Evolutionary conservation across 495 filamentous ascomycete species (phyloP), one percentile per base, ranked within the genome.

Genomic region (Jackrogersella minutella): DNA sequence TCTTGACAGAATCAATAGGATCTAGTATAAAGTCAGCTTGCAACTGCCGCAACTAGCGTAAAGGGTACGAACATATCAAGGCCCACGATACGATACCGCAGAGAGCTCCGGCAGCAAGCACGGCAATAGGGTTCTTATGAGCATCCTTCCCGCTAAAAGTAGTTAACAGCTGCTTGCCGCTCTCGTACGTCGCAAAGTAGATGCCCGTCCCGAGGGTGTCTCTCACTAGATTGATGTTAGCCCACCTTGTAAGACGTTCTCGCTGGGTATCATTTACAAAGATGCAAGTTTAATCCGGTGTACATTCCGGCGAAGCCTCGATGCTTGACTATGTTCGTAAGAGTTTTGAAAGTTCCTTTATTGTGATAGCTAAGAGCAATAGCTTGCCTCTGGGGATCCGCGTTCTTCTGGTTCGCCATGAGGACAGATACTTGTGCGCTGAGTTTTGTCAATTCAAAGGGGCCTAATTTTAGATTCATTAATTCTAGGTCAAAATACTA

Each of bases 141-240:
- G 87, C 86, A 58, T 78, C 74, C 62, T 84, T 85, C 46, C 89
- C 89, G 31, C 87, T 84, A 52, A 89, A 85, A 17, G 90, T 93
- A 28, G 89, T 88, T 37, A 93, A 85, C 39, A 95, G 71, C 75
- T 97, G 91, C 77, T 97, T 97, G 58, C 87, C 87, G 64, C 88
- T 91, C 73, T 97, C 93, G 73, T 97, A 97, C 63, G 93, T 91
- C 58, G 89, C 87, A 71, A 97, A 97, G 74, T 97, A 97, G 55
- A 96, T 88, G 2, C 85, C 92, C 2, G 93, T 95, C 21, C 93
- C 93, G 46, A 97, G 82, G 0, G 91, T 95, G 73, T 97, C 93
- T 44, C 93, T 87, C 73, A 96, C 86, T 84, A 52, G 19, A 33
- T 36, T 14, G 44, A 14, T 17, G 43, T 73, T 60, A 76, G 59